phyloP scores from a whole-genome alignment of 805 yeast species.

The Zygosaccharomyces bailii region DNA sequence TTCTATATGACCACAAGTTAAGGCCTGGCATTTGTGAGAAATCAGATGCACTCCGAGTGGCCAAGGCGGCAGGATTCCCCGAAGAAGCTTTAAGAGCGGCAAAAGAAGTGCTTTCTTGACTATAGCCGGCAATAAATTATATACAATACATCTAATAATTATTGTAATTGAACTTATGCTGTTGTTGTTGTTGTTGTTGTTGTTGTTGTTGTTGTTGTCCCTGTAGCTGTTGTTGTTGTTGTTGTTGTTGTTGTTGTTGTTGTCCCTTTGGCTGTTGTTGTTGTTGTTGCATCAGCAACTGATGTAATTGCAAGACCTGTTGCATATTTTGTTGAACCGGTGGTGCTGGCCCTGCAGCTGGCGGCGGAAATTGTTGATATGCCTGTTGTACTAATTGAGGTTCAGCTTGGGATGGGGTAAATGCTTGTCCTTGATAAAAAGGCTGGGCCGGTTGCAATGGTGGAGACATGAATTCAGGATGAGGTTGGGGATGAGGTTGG shows the following conservation, averaged over 20 bases:
- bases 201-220: conserved; percentile 13
- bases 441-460: conserved; percentile 8
- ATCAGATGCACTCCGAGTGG: conserved; percentile 76
- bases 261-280: no score
- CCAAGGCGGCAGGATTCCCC: conserved; percentile 79
- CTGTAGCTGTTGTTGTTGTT: conserved; percentile 10
- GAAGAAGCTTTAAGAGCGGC: conserved; percentile 54
- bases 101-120: conserved; percentile 25
- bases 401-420: conserved; percentile 15
- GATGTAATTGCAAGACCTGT: conserved; percentile 28
- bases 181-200: conserved; percentile 13
- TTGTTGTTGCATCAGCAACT: conserved; percentile 24
- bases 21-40: conserved; percentile 64
- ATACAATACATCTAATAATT: conserved; percentile 6
- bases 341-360: conserved; percentile 18
- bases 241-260: no score
- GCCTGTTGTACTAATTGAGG: conserved; percentile 9
- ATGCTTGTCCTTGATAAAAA: conserved; percentile 14
- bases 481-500: conserved; percentile 12
- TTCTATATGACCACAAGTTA: conserved; percentile 50
- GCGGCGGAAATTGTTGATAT: neutral
- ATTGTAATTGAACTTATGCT: conserved; percentile 10
- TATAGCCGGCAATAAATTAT: no score
- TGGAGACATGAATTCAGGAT: neutral
- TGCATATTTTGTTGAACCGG: conserved; percentile 18